Percentiles rank a stretch among this genome's conserved stretches.
phyloP scores from a whole-genome alignment of 208 protist species.

The Leishmania turanica region DNA sequence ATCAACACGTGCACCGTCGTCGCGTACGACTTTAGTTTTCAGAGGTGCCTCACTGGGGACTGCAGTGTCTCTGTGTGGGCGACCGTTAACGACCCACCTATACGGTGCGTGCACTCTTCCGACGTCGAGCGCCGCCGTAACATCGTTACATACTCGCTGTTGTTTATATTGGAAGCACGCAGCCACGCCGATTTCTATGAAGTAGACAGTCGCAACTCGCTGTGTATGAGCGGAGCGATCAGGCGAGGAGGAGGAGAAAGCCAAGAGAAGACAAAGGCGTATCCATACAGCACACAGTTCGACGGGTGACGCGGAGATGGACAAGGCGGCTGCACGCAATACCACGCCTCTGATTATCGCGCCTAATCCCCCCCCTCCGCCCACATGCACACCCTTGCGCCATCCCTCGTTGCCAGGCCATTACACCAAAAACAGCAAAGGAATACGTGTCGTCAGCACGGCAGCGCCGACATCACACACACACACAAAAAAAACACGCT shows the following conservation, averaged over 20 bases:
- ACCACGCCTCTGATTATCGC: neutral
- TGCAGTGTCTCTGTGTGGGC: neutral
- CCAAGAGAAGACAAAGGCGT: neutral
- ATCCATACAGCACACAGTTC: neutral
- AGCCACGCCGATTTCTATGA: neutral
- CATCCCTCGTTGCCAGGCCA: neutral
- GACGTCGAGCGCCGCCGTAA: too few relatives aligned
- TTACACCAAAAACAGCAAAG: neutral
- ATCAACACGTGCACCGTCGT: neutral
- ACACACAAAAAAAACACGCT: neutral
- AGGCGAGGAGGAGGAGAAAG: neutral
- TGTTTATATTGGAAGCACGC: neutral
- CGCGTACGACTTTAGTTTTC: neutral
- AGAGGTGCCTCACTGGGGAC: neutral
- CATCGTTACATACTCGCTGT: too few relatives aligned
- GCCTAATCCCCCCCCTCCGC: neutral
- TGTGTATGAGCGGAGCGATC: slow-evolving; percentile 5
- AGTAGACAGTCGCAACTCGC: neutral
- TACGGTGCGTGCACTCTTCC: neutral
- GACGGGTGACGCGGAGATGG: neutral
- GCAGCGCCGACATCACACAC: neutral
- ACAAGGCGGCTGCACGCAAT: neutral
- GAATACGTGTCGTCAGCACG: neutral
- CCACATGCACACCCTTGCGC: neutral
- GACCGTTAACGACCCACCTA: neutral